A percentile compares a stretch with the other conserved stretches of the same genome.
Evolutionary conservation across 345 rosid genomes (phyloP).

Genomic region (Lumnitzera racemosa): DNA sequence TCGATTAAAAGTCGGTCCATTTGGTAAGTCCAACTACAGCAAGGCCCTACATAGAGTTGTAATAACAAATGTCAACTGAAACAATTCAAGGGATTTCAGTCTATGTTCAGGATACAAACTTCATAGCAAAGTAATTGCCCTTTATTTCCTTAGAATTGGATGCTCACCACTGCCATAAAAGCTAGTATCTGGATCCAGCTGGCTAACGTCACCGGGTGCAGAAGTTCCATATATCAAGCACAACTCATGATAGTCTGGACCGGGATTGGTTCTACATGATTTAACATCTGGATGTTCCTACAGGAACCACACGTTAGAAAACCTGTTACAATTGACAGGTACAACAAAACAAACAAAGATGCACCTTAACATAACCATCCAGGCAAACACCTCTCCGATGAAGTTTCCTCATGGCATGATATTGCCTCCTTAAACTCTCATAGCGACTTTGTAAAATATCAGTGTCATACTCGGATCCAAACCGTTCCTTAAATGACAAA

Average conservation of each 20-base stretch:
- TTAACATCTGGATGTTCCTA: constrained; percentile 4
- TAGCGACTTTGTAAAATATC: neutral
- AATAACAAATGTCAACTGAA: too few species aligned
- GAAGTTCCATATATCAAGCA: constrained; percentile 40
- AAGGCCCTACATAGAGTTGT: too few species aligned
- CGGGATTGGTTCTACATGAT: constrained; percentile 1
- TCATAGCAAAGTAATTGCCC: too few species aligned
- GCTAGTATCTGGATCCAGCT: too few species aligned
- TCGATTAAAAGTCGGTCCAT: constrained; percentile 20
- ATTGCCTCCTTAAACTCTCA: neutral
- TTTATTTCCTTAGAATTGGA: too few species aligned
- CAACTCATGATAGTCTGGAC: neutral
- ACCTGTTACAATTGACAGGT: neutral
- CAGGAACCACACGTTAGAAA: neutral
- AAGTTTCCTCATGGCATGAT: neutral
- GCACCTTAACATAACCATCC: constrained; percentile 2
- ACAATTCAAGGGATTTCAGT: too few species aligned
- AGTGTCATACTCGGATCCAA: neutral
- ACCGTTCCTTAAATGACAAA: neutral
- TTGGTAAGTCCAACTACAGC: constrained; percentile 20
- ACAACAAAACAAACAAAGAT: neutral
- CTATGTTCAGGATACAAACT: too few species aligned
- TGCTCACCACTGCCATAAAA: too few species aligned
- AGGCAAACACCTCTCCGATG: neutral
- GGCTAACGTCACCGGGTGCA: neutral